These are phyloP conservation scores for Mortierella sp. DNA, from an alignment of 371 early-diverging fungal species.

Conservation along the genomic window DNA sequence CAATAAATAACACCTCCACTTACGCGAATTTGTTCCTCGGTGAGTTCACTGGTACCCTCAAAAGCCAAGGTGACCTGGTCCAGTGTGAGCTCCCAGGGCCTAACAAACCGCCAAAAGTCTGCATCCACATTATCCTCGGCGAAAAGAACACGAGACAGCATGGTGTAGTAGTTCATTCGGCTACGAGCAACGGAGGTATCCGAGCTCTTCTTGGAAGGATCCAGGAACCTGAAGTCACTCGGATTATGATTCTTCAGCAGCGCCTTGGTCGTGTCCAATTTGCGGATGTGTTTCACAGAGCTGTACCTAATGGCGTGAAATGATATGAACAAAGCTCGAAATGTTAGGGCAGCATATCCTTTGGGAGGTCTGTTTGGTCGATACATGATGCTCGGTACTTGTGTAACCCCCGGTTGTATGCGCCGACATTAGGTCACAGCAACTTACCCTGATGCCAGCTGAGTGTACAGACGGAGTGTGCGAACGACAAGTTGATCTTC, in stretches of 20 bases:
- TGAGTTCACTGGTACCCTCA: constrained; percentile 61
- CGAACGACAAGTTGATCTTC: constrained; percentile 65
- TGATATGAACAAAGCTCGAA: background rate
- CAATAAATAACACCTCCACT: background rate
- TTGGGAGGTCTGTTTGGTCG: background rate
- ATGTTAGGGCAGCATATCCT: background rate
- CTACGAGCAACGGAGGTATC: constrained; percentile 35
- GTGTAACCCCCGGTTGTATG: background rate
- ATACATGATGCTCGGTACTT: background rate
- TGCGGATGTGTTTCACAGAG: constrained; percentile 81
- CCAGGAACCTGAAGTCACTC: constrained; percentile 79
- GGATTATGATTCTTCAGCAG: constrained; percentile 80
- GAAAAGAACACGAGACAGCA: constrained; percentile 82
- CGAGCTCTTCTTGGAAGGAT: constrained; percentile 65
- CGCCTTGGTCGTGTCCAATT: constrained; percentile 75
- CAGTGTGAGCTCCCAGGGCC: constrained; percentile 71
- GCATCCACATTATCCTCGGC: constrained; percentile 75
- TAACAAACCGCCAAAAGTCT: constrained; percentile 80
- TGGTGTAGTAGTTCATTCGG: constrained; percentile 82
- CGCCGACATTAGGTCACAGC: background rate
- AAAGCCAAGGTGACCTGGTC: constrained; percentile 65
- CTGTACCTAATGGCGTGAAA: constrained; percentile 63
- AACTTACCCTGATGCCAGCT: constrained; percentile 82
- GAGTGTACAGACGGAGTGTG: constrained; percentile 78
- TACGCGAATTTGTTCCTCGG: constrained; percentile 62